Conservation (phyloP, 2,329 filamentous ascomycete species). For the Neofusicoccum sp. region DNA sequence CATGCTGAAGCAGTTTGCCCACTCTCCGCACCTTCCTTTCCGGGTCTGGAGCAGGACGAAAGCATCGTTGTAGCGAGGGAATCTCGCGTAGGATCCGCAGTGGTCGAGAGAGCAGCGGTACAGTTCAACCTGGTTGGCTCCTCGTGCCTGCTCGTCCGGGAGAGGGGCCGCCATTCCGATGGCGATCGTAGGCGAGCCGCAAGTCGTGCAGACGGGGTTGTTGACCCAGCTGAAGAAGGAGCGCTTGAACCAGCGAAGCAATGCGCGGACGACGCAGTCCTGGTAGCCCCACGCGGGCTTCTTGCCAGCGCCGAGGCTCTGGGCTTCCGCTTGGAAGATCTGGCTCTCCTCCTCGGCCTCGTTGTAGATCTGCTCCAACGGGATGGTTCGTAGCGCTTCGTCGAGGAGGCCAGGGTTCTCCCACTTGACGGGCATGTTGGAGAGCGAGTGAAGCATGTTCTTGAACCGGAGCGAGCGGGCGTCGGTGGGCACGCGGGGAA, state of each 20-base stretch:
- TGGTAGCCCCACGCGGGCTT: slow-evolving; percentile 95
- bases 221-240: slow-evolving; percentile 97
- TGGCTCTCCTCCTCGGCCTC: slow-evolving; percentile 94
- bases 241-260: slow-evolving; percentile 93
- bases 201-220: slow-evolving; percentile 82
- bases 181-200: slow-evolving; percentile 77
- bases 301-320: slow-evolving; percentile 76
- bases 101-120: slow-evolving; percentile 78
- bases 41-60: slow-evolving; percentile 87
- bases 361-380: slow-evolving; percentile 84
- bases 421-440: slow-evolving; percentile 86
- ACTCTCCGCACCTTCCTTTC: slow-evolving; percentile 85
- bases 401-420: slow-evolving; percentile 94
- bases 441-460: slow-evolving; percentile 80
- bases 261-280: slow-evolving; percentile 87
- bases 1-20: slow-evolving; percentile 99
- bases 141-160: slow-evolving; percentile 84
- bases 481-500: slow-evolving; percentile 69
- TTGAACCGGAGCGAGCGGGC: slow-evolving; percentile 49
- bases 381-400: slow-evolving; percentile 82
- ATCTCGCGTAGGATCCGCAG: slow-evolving; percentile 81
- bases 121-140: slow-evolving; percentile 82
- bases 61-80: slow-evolving; percentile 91
- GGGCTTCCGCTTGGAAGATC: slow-evolving; percentile 81
- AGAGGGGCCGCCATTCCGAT: slow-evolving; percentile 81